phyloP scores from a whole-genome alignment of 352 stramenopile genomes.

The Phytophthora niederhauseri region DNA sequence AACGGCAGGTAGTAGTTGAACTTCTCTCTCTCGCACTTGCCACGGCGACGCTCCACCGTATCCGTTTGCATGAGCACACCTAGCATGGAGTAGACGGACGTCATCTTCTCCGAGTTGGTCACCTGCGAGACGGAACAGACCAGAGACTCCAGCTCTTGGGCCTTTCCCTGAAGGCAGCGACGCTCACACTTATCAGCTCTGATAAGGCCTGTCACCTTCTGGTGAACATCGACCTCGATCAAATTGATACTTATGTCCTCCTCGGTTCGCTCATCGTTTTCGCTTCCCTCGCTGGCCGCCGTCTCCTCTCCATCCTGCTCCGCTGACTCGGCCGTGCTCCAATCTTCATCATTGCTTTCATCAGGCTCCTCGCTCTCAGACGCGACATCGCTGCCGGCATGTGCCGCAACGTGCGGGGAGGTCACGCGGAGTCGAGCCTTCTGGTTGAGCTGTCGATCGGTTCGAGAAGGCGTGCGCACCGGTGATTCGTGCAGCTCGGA shows the following conservation, averaged over 20 bases:
- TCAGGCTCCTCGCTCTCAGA: not conserved
- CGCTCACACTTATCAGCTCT: conserved; percentile 1
- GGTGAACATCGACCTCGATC: not conserved
- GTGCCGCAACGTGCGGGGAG: too few species aligned
- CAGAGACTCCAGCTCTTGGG: not conserved
- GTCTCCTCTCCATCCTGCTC: not conserved
- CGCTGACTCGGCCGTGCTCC: not conserved
- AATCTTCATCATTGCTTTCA: conserved; percentile 3
- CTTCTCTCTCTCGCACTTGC: not conserved
- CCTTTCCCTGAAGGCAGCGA: conserved; percentile 1
- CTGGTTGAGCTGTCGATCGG: not conserved
- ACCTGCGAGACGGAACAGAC: conserved; percentile 5
- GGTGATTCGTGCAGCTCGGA: too few species aligned
- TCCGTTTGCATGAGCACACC: conserved; percentile 15
- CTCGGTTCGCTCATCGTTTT: not conserved
- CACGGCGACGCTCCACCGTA: not conserved
- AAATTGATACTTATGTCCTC: conserved; percentile 14
- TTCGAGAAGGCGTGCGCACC: too few species aligned
- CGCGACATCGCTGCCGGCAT: too few species aligned
- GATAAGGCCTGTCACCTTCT: not conserved
- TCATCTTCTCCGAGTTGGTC: not conserved
- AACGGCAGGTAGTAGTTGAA: not conserved
- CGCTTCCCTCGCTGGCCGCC: not conserved
- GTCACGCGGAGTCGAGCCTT: not conserved
- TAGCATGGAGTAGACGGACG: not conserved